Percentiles rank a stretch among this genome's conserved stretches.
phyloP scores from a whole-genome alignment of 164 flowering plant genomes.

The Aristolochia californica region DNA sequence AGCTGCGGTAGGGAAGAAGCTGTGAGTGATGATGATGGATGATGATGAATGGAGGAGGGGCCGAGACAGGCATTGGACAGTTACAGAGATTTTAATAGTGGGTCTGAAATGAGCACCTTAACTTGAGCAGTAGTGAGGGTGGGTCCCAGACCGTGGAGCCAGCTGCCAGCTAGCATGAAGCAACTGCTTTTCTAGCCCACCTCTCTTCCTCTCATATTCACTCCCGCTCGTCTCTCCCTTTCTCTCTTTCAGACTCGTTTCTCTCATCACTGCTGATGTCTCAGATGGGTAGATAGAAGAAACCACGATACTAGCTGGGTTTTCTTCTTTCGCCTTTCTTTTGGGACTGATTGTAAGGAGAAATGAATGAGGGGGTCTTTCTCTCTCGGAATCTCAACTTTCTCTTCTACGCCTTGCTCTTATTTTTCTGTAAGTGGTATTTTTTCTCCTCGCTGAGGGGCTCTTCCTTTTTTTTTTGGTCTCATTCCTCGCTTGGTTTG shows the following conservation, averaged over 20 bases:
- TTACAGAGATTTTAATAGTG: too few species aligned
- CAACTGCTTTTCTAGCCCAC: conserved; percentile 7
- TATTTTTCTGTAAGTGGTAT: conserved; percentile 38
- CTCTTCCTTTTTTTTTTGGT: conserved; percentile 7
- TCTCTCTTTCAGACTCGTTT: neutral
- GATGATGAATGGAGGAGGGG: too few species aligned
- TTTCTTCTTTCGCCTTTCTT: conserved; percentile 2
- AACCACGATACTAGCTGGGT: neutral
- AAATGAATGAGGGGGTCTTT: conserved; percentile 25
- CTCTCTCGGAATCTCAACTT: conserved; percentile 13
- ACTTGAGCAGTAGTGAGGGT: neutral
- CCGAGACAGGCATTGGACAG: too few species aligned
- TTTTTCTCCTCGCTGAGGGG: neutral
- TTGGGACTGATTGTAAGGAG: conserved; percentile 13
- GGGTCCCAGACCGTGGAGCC: neutral
- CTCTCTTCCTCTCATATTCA: conserved; percentile 1
- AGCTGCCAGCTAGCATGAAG: neutral
- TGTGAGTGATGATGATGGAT: too few species aligned
- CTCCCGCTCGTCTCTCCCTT: neutral
- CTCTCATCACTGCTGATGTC: neutral
- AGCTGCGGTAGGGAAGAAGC: too few species aligned
- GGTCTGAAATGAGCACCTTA: too few species aligned
- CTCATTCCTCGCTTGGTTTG: conserved; percentile 17
- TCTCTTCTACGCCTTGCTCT: conserved; percentile 15
- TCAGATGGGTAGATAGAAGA: neutral